Evolutionary conservation across 345 rosid genomes (phyloP).

Genomic region (Arabidopsis suecica): DNA sequence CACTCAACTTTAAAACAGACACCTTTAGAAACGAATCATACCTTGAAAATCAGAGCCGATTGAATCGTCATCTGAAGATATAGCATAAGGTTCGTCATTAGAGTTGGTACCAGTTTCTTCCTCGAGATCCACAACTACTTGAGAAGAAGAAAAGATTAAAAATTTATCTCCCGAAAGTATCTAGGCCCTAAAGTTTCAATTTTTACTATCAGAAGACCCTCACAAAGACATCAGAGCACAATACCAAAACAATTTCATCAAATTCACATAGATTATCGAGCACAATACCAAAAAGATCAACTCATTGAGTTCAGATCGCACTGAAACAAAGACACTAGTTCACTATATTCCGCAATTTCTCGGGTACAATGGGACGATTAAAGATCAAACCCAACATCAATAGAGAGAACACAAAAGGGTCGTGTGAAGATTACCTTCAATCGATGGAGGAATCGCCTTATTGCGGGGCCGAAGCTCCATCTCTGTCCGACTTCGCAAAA

Average conservation of each 20-base stretch:
- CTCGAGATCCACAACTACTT: constrained; percentile 14
- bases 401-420: constrained; percentile 1
- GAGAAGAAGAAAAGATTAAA: not conserved
- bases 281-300: not conserved
- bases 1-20: not conserved
- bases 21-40: not conserved
- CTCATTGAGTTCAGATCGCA: constrained; percentile 7
- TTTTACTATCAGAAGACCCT: too few relatives aligned
- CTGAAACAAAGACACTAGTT: constrained; percentile 10
- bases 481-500: constrained; percentile 12
- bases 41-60: constrained; percentile 24
- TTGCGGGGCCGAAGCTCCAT: constrained; percentile 40
- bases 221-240: too few relatives aligned
- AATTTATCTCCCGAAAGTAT: not conserved
- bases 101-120: constrained; percentile 12
- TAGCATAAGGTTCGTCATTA: constrained; percentile 20
- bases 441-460: not conserved
- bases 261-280: not conserved
- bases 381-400: constrained; percentile 8
- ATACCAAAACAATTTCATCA: not conserved
- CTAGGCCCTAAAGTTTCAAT: not conserved
- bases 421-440: constrained; percentile 34
- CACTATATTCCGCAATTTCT: not conserved
- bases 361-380: not conserved
- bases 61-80: constrained; percentile 24